Evolutionary conservation across 1,284 basidiomycete genomes (phyloP).

Genomic region (Cutaneotrichosporon sp.): DNA sequence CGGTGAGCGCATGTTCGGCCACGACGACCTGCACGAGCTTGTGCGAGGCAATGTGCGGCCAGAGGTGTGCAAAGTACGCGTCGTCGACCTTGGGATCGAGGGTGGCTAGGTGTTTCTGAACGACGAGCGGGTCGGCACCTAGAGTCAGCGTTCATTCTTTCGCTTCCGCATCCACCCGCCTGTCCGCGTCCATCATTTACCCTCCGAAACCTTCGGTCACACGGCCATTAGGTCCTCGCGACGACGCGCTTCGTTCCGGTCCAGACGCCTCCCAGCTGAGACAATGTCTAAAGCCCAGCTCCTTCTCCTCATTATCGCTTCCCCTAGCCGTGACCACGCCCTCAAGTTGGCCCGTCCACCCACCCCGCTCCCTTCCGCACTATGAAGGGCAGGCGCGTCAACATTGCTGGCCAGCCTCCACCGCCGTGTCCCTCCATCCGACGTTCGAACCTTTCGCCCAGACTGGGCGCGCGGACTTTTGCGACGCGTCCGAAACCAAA

Average conservation of each 20-base stretch:
- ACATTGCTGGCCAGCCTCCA: slow-evolving; percentile 23
- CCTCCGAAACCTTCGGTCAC: background rate
- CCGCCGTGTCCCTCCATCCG: slow-evolving; percentile 1
- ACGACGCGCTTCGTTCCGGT: background rate
- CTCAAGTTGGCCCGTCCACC: background rate
- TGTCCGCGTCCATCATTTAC: background rate
- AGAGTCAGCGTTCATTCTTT: slow-evolving; percentile 8
- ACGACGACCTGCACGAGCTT: slow-evolving; percentile 36
- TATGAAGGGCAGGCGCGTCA: background rate
- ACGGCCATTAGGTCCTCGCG: too few relatives aligned
- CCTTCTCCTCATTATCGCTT: background rate
- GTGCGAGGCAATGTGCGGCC: slow-evolving; percentile 36
- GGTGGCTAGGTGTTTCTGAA: slow-evolving; percentile 31
- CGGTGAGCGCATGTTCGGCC: slow-evolving; percentile 32
- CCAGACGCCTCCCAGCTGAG: background rate
- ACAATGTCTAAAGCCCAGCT: background rate
- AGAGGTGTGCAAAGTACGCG: slow-evolving; percentile 43
- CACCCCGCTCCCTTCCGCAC: background rate
- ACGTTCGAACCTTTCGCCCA: slow-evolving; percentile 25
- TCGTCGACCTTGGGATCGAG: slow-evolving; percentile 39
- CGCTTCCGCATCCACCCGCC: too few relatives aligned
- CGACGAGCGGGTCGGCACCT: slow-evolving; percentile 38
- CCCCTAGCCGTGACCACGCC: too few relatives aligned
- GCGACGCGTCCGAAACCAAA: slow-evolving; percentile 10
- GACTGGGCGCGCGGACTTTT: slow-evolving; percentile 14